Percentiles rank a stretch among this genome's conserved stretches.
These are phyloP conservation scores for Russula earlei DNA, from an alignment of 768 basidiomycete species.

Conservation along the genomic window DNA sequence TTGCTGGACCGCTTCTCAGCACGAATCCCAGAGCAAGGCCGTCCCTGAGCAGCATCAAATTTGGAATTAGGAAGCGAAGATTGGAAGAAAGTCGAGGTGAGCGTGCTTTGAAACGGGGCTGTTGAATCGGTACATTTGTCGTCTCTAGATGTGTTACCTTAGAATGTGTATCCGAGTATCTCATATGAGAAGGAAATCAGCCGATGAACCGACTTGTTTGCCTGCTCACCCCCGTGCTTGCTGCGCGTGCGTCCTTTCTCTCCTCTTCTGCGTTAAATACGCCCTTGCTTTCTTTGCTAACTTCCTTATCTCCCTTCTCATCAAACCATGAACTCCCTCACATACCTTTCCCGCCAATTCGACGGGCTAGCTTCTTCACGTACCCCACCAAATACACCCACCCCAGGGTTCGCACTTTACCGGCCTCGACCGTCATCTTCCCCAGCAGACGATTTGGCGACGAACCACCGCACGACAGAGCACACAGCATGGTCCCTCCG, in stretches of 20 bases:
- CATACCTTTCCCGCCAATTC: constrained; percentile 73
- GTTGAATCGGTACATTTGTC: too few species aligned
- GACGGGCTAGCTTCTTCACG: constrained; percentile 59
- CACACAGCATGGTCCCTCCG: constrained; percentile 17
- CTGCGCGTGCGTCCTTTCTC: neutral
- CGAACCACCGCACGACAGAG: neutral
- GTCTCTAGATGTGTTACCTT: too few species aligned
- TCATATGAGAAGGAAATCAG: too few species aligned
- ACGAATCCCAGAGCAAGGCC: too few species aligned
- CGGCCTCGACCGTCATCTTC: constrained; percentile 15
- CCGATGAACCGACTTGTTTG: too few species aligned
- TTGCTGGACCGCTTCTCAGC: too few species aligned
- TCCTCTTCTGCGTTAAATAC: neutral
- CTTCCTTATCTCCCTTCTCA: neutral
- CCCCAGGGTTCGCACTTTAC: constrained; percentile 27
- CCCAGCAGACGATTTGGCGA: neutral
- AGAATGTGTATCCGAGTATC: too few species aligned
- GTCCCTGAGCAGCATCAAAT: too few species aligned
- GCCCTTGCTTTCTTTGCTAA: neutral
- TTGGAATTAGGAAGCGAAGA: too few species aligned
- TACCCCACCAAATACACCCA: constrained; percentile 50
- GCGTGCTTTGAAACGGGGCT: neutral
- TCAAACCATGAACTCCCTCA: constrained; percentile 65
- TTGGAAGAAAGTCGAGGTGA: too few species aligned
- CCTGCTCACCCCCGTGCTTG: too few species aligned